Evolutionary conservation across 371 early-diverging fungal genomes (phyloP).

Genomic region (Amoeboaphelidium protococcarum): DNA sequence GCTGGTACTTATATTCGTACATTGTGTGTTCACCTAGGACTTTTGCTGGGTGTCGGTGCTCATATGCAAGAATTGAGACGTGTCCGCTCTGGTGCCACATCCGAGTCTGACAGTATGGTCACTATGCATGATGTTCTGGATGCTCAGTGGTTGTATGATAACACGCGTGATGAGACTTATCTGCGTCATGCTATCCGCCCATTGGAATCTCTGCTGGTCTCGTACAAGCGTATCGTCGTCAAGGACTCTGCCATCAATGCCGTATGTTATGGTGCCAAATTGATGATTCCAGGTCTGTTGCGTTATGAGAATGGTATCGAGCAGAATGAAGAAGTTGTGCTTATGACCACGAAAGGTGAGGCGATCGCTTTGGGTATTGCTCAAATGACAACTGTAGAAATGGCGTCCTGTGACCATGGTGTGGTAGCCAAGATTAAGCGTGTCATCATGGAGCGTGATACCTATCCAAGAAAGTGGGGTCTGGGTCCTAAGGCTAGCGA

Average conservation of each 20-base stretch:
- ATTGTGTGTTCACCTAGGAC: slow-evolving; percentile 95
- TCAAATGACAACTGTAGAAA: slow-evolving; percentile 85
- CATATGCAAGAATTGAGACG: slow-evolving; percentile 99
- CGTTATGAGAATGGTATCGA: slow-evolving; percentile 93
- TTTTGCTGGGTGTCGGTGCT: slow-evolving; percentile 88
- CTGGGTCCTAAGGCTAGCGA: slow-evolving; percentile 78
- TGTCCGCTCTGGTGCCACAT: slow-evolving; percentile 80
- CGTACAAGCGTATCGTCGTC: slow-evolving; percentile 93
- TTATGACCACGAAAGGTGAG: slow-evolving; percentile 99
- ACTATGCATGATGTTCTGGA: slow-evolving; percentile 99
- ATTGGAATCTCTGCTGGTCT: slow-evolving; percentile 77
- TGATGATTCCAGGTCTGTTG: slow-evolving; percentile 93
- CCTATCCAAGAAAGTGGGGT: slow-evolving; percentile 95
- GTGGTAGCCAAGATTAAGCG: slow-evolving; percentile 96
- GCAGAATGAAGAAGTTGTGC: slow-evolving; percentile 75
- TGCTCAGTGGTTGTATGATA: slow-evolving; percentile 92
- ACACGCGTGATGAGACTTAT: slow-evolving; percentile 76
- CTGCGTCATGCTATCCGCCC: slow-evolving; percentile 90
- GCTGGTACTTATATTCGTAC: slow-evolving; percentile 99
- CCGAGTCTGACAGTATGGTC: slow-evolving; percentile 80
- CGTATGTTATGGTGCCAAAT: slow-evolving; percentile 96
- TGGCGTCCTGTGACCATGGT: slow-evolving; percentile 79
- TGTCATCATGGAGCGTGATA: slow-evolving; percentile 99
- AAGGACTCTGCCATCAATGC: slow-evolving; percentile 98
- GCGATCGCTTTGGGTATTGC: slow-evolving; percentile 94